These are phyloP conservation scores for Pisolithus thermaeus DNA, from an alignment of 1,284 basidiomycete genomes.

Conservation along the genomic window DNA sequence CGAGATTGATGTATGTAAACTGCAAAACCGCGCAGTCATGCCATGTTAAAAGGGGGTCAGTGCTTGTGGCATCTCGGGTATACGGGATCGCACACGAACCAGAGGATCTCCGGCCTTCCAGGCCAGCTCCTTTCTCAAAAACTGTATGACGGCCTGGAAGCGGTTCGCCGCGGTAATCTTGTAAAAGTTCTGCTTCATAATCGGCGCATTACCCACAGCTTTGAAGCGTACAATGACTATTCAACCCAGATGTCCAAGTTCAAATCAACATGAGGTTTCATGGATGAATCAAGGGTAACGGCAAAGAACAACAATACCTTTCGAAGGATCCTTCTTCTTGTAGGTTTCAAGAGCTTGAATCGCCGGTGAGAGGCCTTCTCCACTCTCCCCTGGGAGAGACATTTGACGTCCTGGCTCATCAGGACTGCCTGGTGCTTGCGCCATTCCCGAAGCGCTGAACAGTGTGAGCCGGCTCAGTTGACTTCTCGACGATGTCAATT, in stretches of 20 bases:
- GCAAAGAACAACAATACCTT: constrained; percentile 47
- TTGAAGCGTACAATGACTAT: constrained; percentile 96
- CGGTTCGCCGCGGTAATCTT: constrained; percentile 94
- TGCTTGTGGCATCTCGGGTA: not conserved
- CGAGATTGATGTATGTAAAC: constrained; percentile 99
- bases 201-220: constrained; percentile 96
- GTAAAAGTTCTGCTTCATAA: constrained; percentile 99
- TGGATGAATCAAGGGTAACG: not conserved
- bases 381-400: constrained; percentile 36
- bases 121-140: constrained; percentile 84
- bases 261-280: not conserved
- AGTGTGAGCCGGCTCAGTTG: too few relatives aligned
- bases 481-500: too few relatives aligned
- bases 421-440: constrained; percentile 33
- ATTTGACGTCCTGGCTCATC: constrained; percentile 38
- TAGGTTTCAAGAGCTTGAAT: constrained; percentile 74
- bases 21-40: constrained; percentile 28
- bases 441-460: constrained; percentile 13
- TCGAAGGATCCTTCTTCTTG: constrained; percentile 78
- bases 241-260: not conserved
- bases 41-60: not conserved
- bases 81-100: constrained; percentile 44
- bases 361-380: constrained; percentile 46
- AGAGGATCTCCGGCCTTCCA: constrained; percentile 86
- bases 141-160: constrained; percentile 94